A percentile compares a stretch with the other conserved stretches of the same genome.
phyloP scores from a whole-genome alignment of 2,329 filamentous ascomycete genomes.

The Pseudocercospora fuligena region DNA sequence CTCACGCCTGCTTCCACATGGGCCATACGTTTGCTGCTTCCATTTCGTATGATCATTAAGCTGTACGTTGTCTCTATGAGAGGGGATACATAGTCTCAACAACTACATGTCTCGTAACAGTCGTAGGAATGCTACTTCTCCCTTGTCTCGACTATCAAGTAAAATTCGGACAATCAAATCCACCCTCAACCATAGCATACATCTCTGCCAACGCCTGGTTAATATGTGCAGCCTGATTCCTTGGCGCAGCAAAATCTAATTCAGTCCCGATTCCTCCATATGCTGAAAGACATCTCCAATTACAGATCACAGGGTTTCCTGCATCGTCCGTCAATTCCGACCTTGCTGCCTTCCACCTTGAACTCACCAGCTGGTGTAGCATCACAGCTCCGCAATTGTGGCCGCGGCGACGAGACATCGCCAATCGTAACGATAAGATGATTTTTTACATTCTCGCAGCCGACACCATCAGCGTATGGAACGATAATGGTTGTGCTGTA shows the following conservation, averaged over 20 bases:
- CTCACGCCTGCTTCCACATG: neutral
- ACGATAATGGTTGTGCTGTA: conserved; percentile 3
- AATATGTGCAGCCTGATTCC: neutral
- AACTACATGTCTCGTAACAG: neutral
- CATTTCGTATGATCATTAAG: no score
- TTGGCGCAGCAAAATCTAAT: neutral
- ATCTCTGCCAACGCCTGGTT: neutral
- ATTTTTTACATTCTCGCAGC: neutral
- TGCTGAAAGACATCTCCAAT: conserved; percentile 3
- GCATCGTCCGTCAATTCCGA: neutral
- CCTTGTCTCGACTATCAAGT: neutral
- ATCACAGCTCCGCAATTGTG: neutral
- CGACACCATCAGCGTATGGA: neutral
- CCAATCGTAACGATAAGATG: neutral
- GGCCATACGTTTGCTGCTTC: neutral
- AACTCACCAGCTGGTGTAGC: neutral
- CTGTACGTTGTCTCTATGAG: no score
- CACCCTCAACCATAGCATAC: neutral
- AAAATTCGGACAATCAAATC: conserved; percentile 5
- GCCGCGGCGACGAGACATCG: neutral
- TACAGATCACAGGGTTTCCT: neutral
- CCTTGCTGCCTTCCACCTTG: neutral
- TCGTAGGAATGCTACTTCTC: neutral
- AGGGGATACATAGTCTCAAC: no score
- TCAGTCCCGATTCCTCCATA: neutral